Evolutionary conservation across 768 basidiomycete species (phyloP).

Genomic region (Lactarius sanguifluus): DNA sequence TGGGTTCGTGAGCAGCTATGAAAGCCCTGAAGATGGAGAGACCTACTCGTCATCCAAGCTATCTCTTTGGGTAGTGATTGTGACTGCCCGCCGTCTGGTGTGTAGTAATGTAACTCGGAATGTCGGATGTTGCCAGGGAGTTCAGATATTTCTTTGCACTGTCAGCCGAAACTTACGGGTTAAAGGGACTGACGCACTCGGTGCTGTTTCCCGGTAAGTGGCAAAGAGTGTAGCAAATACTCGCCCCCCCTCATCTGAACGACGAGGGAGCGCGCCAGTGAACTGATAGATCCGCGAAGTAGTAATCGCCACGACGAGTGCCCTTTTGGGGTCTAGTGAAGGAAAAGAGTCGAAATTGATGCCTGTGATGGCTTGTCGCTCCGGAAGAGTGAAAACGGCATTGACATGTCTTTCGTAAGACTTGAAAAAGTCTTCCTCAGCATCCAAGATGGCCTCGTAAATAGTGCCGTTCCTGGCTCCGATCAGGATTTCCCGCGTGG

Average conservation of each 20-base stretch:
- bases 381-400: constrained; percentile 72
- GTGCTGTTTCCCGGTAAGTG: constrained; percentile 69
- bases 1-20: constrained; percentile 11
- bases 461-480: constrained; percentile 84
- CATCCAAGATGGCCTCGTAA: constrained; percentile 86
- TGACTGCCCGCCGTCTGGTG: constrained; percentile 66
- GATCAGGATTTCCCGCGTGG: constrained; percentile 82
- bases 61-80: constrained; percentile 68
- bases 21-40: not conserved
- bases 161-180: constrained; percentile 30
- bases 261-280: constrained; percentile 62
- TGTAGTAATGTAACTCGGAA: constrained; percentile 82
- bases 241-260: constrained; percentile 71
- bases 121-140: constrained; percentile 74
- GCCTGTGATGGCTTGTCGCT: constrained; percentile 81
- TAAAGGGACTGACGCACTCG: constrained; percentile 56
- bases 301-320: constrained; percentile 79
- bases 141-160: constrained; percentile 76
- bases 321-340: constrained; percentile 57
- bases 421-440: constrained; percentile 90
- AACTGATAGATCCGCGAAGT: constrained; percentile 90
- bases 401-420: constrained; percentile 80
- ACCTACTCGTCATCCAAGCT: constrained; percentile 90
- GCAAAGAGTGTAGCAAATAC: constrained; percentile 76
- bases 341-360: constrained; percentile 79